phyloP scores from a whole-genome alignment of 139 green algal genomes.

The Picochlorum sp. region DNA sequence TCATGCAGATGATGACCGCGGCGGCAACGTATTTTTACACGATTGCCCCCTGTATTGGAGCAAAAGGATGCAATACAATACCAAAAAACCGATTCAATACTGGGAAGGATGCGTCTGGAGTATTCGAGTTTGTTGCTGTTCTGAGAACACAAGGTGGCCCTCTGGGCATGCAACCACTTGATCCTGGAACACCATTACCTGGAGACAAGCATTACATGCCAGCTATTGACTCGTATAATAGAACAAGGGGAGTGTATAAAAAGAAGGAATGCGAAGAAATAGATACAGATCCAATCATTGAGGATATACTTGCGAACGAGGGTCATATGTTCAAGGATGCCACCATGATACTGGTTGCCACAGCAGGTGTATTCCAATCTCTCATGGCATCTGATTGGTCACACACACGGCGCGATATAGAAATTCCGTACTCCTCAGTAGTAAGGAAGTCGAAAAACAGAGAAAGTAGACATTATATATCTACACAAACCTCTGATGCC shows the following conservation, averaged over 20 bases:
- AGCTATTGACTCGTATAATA: not conserved
- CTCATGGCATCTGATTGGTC: too few relatives aligned
- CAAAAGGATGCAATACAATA: not conserved
- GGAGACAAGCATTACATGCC: not conserved
- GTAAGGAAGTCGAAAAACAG: too few relatives aligned
- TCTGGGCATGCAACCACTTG: too few relatives aligned
- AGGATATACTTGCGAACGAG: too few relatives aligned
- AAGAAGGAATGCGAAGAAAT: too few relatives aligned
- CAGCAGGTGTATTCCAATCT: too few relatives aligned
- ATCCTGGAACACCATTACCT: not conserved
- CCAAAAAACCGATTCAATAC: not conserved
- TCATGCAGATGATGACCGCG: slow-evolving; percentile 5
- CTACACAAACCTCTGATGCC: slow-evolving; percentile 24
- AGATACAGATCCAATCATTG: too few relatives aligned
- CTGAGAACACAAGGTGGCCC: not conserved
- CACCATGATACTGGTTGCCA: too few relatives aligned
- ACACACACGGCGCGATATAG: too few relatives aligned
- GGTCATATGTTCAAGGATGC: too few relatives aligned
- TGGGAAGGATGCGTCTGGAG: not conserved
- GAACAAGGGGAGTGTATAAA: too few relatives aligned
- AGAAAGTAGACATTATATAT: not conserved
- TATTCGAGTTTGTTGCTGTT: not conserved
- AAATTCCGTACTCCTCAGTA: too few relatives aligned
- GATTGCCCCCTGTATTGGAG: not conserved
- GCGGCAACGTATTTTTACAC: not conserved